Evolutionary conservation across 106 monocot species (phyloP), one percentile per base, ranked within the genome.

Genomic region (Cymbidium sinense): DNA sequence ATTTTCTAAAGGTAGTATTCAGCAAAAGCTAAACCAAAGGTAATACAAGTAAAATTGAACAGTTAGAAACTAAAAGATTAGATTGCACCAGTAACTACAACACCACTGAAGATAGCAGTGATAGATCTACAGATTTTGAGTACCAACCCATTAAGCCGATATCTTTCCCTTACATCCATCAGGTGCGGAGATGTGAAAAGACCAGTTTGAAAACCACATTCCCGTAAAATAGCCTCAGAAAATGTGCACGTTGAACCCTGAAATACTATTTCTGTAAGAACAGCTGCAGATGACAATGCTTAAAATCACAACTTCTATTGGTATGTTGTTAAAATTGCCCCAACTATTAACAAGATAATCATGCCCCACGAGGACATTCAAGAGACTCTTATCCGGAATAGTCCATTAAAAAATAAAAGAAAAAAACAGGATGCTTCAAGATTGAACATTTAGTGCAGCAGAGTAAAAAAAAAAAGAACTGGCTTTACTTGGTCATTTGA

Each of bases 191-290:
- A 92, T 54, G 92, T 92, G 77, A 92, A 92, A 23, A 92, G 77
- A 37, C 92, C 92, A 19, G 92, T 92, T 77, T 79, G 80, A 70
- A 85, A 80, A 83, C 92, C 92, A 87, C 87, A 92, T 73, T 89
- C 81, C 79, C 85, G 79, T 82, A 92, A 89, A 76, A 92, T 92
- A 64, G 92, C 78, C 74, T 92, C 92, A 15, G 79, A 85, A 82
- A 92, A 92, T 82, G 89, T 82, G 83, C 92, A 92, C 50, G 92
- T 89, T 70, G 92, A 92, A 82, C 92, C 92, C 92, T 92, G 85
- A 73, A 85, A 83, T 78, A 39, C 25, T 23, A 80, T 43, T 77
- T 31, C 64, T 52, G 43, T 76, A 13, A 75, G 75, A 80, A 76
- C 51, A 36, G 43, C n/a, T 72, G 21, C 19, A 7, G 34, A 37